Evolutionary conservation across 805 yeast genomes (phyloP).

Genomic region (Clavispora carvajalis): DNA sequence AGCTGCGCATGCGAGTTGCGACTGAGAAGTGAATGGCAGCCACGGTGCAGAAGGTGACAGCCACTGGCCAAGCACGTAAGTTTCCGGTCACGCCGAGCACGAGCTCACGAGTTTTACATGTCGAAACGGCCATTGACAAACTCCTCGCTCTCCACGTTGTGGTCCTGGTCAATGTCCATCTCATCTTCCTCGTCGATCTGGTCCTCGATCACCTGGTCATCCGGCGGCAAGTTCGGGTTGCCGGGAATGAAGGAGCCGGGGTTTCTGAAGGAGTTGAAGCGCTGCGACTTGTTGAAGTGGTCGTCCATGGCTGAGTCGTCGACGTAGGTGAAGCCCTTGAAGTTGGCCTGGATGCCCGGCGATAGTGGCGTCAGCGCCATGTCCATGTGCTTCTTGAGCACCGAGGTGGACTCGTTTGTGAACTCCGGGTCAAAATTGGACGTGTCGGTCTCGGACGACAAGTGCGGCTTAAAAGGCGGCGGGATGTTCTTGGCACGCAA

Average conservation of each 20-base stretch:
- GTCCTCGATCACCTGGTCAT: conserved; percentile 73
- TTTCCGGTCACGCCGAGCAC: no score
- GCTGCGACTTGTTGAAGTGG: conserved; percentile 48
- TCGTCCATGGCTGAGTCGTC: conserved; percentile 92
- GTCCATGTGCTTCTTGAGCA: conserved; percentile 61
- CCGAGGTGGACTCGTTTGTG: conserved; percentile 85
- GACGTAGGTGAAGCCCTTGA: conserved; percentile 94
- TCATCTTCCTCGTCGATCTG: conserved; percentile 45
- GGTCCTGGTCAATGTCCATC: conserved; percentile 48
- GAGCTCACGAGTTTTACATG: conserved; percentile 45
- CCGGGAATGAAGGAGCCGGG: conserved; percentile 77
- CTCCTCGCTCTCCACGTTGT: conserved; percentile 67
- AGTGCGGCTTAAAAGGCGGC: conserved; percentile 95
- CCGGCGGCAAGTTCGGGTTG: conserved; percentile 74
- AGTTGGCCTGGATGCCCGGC: conserved; percentile 93
- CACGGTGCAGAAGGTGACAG: no score
- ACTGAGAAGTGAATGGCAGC: no score
- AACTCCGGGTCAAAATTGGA: conserved; percentile 98
- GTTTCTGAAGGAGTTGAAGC: conserved; percentile 32
- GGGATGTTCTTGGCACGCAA: conserved; percentile 76
- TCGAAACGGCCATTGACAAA: conserved; percentile 90
- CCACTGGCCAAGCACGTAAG: no score
- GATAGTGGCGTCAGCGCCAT: conserved; percentile 76
- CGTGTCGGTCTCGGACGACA: conserved; percentile 86
- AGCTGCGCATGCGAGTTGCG: no score